phyloP scores from a whole-genome alignment of 2,329 filamentous ascomycete genomes.

The Biscogniauxia mediterranea region DNA sequence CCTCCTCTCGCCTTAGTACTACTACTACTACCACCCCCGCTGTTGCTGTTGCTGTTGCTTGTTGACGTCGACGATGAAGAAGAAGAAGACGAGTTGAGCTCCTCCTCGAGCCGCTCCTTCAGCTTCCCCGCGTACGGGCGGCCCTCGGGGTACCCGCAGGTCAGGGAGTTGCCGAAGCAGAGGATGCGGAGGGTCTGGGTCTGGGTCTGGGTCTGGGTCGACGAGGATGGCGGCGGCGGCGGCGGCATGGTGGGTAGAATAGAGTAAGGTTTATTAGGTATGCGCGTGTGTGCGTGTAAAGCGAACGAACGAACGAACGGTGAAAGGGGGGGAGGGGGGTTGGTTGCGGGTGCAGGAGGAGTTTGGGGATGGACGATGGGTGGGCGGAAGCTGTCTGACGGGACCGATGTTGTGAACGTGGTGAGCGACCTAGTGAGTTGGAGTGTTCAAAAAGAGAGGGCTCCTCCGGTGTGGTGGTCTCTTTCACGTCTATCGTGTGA shows the following conservation, averaged over 20 bases:
- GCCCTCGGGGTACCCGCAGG: constrained; percentile 49
- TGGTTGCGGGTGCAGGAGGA: too few relatives aligned
- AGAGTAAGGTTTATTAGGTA: too few relatives aligned
- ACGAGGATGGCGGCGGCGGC: not conserved
- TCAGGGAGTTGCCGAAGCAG: constrained; percentile 66
- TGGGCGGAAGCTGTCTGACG: not conserved
- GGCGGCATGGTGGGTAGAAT: not conserved
- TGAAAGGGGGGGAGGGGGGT: too few relatives aligned
- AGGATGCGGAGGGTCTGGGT: constrained; percentile 50
- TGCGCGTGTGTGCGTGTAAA: too few relatives aligned
- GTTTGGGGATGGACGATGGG: not conserved
- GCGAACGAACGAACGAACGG: not conserved
- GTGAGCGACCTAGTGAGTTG: too few relatives aligned
- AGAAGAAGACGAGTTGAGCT: constrained; percentile 41
- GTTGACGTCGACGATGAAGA: too few relatives aligned
- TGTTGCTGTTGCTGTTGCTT: not conserved
- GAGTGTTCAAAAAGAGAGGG: too few relatives aligned
- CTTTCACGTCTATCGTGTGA: not conserved
- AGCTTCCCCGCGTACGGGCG: constrained; percentile 56
- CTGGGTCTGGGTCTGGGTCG: constrained; percentile 26
- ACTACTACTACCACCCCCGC: too few relatives aligned
- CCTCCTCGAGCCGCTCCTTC: constrained; percentile 43
- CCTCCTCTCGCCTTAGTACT: not conserved
- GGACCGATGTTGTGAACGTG: too few relatives aligned
- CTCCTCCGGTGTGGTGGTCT: too few relatives aligned